Evolutionary conservation across 495 filamentous ascomycete species (phyloP), one percentile per base, ranked within the genome.

Genomic region (Xylaria cubensis): DNA sequence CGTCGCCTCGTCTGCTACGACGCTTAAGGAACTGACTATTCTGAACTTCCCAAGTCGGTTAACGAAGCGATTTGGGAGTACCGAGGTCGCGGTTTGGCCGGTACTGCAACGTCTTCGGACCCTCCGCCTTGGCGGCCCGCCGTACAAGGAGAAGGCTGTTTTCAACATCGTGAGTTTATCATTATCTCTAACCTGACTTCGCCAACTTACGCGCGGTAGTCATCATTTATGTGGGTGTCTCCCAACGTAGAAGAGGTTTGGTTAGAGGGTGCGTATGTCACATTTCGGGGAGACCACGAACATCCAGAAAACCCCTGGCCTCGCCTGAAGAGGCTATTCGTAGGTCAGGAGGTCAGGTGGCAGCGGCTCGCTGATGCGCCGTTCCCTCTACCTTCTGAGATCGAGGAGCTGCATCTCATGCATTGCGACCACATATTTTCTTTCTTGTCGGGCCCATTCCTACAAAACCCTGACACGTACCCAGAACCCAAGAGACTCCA

Each of bases 241-340:
- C 75, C 77, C 36, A 76, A 77, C 32, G 66, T 77, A 9, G 74
- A 79, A 39, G 72, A 74, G n/a, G 74, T 64, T 3, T 77, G 75
- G 72, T 9, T 79, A 0, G 72, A 79, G 8, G 51, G 63, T 12
- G 29, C 36, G 15, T 29, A 55, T 13, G 24, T 65, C 50, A 12
- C 41, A 36, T 10, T 74, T 19, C 9, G 34, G 2, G 61, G 56
- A 19, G 51, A 55, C 17, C 26, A 51, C 4, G 29, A 36, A 4
- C 7, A 65, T 12, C 48, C 70, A 5, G 36, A 39, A 26, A 50
- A 15, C 17, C 21, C 36, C 19, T 79, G 77, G 75, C 48, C 64
- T 56, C 68, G 64, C 13, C 29, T 77, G 7, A 74, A 72, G 44
- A 63, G 56, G 29, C 0, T 79, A 12, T 76, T 73, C 39, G 19